Evolutionary conservation across 169 alveolate species (phyloP).

Genomic region (Plasmodium blacklocki): DNA sequence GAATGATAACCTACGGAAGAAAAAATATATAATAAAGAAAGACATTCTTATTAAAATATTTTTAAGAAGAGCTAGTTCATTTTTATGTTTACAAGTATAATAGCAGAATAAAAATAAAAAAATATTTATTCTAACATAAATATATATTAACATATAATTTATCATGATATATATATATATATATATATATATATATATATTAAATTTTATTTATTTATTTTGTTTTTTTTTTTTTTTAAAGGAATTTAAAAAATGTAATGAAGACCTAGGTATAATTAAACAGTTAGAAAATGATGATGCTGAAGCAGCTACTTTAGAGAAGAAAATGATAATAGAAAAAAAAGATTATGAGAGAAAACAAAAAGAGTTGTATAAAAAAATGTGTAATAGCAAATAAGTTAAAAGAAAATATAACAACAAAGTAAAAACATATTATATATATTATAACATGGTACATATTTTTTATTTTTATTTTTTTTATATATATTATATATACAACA

Average conservation of each 20-base stretch:
- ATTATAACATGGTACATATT: not conserved
- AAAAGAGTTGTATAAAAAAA: conserved; percentile 50
- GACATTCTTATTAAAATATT: conserved; percentile 54
- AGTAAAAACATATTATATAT: not conserved
- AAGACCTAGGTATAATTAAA: conserved; percentile 13
- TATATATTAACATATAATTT: not conserved
- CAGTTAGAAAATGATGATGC: conserved; percentile 25
- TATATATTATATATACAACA: too few relatives aligned
- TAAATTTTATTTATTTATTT: not conserved
- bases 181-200: not conserved
- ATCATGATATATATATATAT: not conserved
- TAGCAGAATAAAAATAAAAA: not conserved
- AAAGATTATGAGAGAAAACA: conserved; percentile 24
- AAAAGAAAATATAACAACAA: not conserved
- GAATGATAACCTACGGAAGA: too few relatives aligned
- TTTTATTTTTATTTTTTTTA: too few relatives aligned
- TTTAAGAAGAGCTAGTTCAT: conserved; percentile 41
- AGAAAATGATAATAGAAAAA: conserved; percentile 26
- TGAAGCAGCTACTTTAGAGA: conserved; percentile 20
- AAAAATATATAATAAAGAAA: conserved; percentile 11
- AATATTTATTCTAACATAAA: too few relatives aligned
- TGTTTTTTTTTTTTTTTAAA: not conserved
- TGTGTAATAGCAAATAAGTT: conserved; percentile 19
- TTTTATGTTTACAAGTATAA: conserved; percentile 37
- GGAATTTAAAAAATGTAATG: conserved; percentile 58